phyloP scores from a whole-genome alignment of 192 early-diverging fungal species.

The Dissophora globulifera region DNA sequence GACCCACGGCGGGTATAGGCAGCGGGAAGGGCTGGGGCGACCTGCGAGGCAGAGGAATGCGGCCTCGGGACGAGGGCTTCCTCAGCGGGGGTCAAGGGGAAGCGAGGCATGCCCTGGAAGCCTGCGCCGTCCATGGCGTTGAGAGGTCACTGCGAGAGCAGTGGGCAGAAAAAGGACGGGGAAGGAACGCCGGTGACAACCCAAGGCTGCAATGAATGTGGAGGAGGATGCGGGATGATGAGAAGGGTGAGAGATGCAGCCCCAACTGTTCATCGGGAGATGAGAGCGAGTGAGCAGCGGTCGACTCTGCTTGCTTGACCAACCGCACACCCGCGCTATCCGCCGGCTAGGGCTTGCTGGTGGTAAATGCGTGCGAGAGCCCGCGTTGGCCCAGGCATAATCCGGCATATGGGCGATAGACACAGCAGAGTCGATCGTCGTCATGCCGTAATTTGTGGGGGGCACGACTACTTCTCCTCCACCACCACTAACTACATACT shows the following conservation, averaged over 20 bases:
- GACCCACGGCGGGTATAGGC: conserved; percentile 12
- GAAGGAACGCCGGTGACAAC: not conserved
- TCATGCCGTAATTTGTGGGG: too few species aligned
- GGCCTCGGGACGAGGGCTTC: conserved; percentile 36
- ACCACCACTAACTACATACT: too few species aligned
- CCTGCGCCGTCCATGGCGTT: conserved; percentile 6
- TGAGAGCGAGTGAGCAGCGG: not conserved
- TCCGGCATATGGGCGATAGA: too few species aligned
- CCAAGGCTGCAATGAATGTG: not conserved
- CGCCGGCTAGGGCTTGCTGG: too few species aligned
- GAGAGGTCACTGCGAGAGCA: not conserved
- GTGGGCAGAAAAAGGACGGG: not conserved
- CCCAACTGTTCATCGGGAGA: too few species aligned
- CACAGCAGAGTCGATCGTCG: too few species aligned
- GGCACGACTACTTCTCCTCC: too few species aligned
- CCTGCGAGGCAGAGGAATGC: conserved; percentile 39
- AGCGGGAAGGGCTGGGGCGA: conserved; percentile 31
- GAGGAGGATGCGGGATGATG: not conserved
- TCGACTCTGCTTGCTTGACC: too few species aligned
- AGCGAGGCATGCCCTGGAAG: conserved; percentile 35
- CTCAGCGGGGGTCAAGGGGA: conserved; percentile 41
- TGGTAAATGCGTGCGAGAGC: too few species aligned
- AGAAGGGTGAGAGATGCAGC: not conserved
- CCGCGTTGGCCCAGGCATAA: too few species aligned
- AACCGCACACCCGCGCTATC: too few species aligned